These are phyloP conservation scores for Gomphus sp. DNA, from an alignment of 1,284 basidiomycete species.

Conservation along the genomic window DNA sequence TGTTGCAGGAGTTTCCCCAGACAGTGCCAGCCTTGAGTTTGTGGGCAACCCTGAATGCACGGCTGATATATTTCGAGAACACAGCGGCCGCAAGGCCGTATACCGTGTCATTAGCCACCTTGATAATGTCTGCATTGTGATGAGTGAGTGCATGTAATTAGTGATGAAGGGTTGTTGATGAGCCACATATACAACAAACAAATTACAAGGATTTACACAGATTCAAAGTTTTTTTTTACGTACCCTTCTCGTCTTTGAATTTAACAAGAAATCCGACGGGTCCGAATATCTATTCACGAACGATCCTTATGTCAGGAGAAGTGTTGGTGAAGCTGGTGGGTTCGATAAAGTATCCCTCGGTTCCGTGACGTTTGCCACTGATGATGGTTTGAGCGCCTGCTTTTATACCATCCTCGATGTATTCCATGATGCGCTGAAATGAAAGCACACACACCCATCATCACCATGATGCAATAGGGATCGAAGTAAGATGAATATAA, in stretches of 20 bases:
- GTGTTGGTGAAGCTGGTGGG: conserved; percentile 87
- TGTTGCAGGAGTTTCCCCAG: no score
- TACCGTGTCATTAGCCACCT: conserved; percentile 74
- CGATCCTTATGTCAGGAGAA: conserved; percentile 76
- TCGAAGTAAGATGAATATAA: background rate
- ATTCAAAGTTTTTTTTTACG: conserved; percentile 5
- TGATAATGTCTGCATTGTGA: conserved; percentile 50
- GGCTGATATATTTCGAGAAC: conserved; percentile 73
- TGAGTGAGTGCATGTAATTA: no score
- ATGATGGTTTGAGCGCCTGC: conserved; percentile 75
- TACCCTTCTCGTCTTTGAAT: conserved; percentile 51
- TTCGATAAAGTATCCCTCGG: conserved; percentile 66
- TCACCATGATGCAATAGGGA: background rate
- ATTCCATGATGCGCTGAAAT: conserved; percentile 62
- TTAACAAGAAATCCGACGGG: conserved; percentile 72
- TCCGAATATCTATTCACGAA: conserved; percentile 88
- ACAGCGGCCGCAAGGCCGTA: conserved; percentile 87
- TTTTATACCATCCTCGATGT: conserved; percentile 79
- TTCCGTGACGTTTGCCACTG: conserved; percentile 71
- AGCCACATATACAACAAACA: background rate
- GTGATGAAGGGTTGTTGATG: background rate
- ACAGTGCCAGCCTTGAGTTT: conserved; percentile 62
- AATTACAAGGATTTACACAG: background rate
- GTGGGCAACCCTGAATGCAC: conserved; percentile 69
- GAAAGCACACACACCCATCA: no score